These are phyloP conservation scores for Suillus subalutaceus DNA, from an alignment of 768 basidiomycete genomes.

Conservation along the genomic window DNA sequence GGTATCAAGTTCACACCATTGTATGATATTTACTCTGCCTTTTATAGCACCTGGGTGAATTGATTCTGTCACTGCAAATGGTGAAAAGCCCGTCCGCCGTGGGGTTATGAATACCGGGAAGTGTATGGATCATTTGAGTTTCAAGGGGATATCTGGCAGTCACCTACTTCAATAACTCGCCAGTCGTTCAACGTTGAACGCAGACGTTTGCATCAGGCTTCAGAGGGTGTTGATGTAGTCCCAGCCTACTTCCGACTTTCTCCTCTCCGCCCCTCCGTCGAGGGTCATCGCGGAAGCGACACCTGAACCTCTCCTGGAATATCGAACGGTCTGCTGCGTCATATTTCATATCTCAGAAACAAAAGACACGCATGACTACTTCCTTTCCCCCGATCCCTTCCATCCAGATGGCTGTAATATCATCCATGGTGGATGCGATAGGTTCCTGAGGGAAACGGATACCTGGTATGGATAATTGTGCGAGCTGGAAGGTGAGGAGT, in stretches of 20 bases:
- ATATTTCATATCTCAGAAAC: not conserved
- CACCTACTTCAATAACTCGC: not conserved
- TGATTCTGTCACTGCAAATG: not conserved
- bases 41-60: not conserved
- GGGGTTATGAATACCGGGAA: not conserved
- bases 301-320: not conserved
- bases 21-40: not conserved
- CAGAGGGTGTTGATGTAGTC: not conserved
- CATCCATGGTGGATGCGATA: slow-evolving; percentile 45
- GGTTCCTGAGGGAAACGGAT: not conserved
- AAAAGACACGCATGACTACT: not conserved
- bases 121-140: not conserved
- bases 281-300: not conserved
- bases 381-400: slow-evolving; percentile 44
- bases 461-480: not conserved
- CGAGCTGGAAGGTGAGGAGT: not conserved
- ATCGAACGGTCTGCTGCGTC: not conserved
- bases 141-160: not conserved
- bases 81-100: not conserved
- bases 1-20: not conserved
- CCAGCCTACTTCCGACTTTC: not conserved
- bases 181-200: not conserved
- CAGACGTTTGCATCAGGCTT: not conserved
- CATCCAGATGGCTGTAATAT: slow-evolving; percentile 64
- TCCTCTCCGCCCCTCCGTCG: not conserved